Base-by-base conservation (phyloP, 176 grass and related monocot species). In the Eragrostis curvula region DNA sequence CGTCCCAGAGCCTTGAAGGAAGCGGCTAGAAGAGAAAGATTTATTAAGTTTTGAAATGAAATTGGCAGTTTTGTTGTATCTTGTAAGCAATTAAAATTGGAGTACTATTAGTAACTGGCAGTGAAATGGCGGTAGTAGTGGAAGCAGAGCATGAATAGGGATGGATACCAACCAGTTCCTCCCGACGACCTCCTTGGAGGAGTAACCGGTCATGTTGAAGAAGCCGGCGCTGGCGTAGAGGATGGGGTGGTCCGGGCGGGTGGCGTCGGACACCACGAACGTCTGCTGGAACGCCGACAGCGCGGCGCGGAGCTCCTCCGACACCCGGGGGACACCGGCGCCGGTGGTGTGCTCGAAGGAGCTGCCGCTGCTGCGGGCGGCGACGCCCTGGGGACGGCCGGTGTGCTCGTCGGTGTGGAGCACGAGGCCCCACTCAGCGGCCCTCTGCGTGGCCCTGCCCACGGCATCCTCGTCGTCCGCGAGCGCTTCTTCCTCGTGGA, bases 371-470 rank as follows among this genome's bases (percentile, higher is more conserved):
- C 41, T 82, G 45, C 59, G 73, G 48, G 50, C 89, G 20, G 74
- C 69, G 7, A 97, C 91, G 8, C 94, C 91, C 43, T 92, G 91
- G 1, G 84, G 86, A 24, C 29, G 79, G 67, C 94, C 91, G 9
- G 94, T 97, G 57, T 88, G 91, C 74, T 92, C 87, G 79, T 97
- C 89, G 12, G 89, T 97, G 23, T 77, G 87, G 60, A 97, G 85
- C 74, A 94, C 85, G 72, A 97, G 83, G 18, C 94, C 94, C 94
- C 94, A 92, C 91, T 97, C 91, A 5, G 89, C 91, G 23, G 91
- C 91, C 32, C 94, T 48, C 75, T 92, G 83, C 11, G 91, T 80
- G 2, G 89, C 94, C 52, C n/a, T 29, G 3, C 43, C 81, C 13
- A 25, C 88, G 7, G 14, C 17, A 5, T n/a, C n/a, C n/a, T 25